These are phyloP conservation scores for Trichoderma reesei DNA, from an alignment of 495 filamentous ascomycete species.

Conservation along the genomic window DNA sequence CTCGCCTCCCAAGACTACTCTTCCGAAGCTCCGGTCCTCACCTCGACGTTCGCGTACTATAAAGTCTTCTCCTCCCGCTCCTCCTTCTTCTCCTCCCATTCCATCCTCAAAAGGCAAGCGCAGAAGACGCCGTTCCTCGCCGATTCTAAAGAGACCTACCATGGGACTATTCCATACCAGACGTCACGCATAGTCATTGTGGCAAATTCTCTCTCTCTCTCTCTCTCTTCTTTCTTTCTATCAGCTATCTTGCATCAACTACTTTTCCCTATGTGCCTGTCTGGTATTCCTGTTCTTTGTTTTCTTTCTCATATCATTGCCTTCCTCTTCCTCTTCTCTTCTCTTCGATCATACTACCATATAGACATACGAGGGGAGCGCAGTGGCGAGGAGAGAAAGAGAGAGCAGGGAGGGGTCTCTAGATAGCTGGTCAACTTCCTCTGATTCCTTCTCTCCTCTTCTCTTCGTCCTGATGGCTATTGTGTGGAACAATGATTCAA, in stretches of 20 bases:
- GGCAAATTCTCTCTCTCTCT: no score
- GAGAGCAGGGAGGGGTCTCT: no score
- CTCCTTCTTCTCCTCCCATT: not conserved
- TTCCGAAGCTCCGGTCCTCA: no score
- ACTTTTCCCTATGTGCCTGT: not conserved
- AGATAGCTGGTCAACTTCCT: not conserved
- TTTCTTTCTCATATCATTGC: no score
- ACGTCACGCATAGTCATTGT: no score
- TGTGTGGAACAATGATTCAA: no score
- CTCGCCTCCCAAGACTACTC: no score
- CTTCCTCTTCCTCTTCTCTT: not conserved
- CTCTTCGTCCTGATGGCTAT: not conserved
- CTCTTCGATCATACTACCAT: not conserved
- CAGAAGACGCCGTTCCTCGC: no score
- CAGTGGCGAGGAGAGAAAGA: not conserved
- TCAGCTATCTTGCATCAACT: not conserved
- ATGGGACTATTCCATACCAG: no score
- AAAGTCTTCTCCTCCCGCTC: not conserved
- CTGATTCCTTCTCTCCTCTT: not conserved
- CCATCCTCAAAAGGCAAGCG: not conserved
- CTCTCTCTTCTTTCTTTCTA: not conserved
- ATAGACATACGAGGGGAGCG: not conserved
- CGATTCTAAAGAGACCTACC: no score
- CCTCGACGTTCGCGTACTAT: no score
- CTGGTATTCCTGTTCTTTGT: not conserved